Evolutionary conservation across 1,139 yeast genomes (phyloP).

Genomic region (Spathaspora sp.): DNA sequence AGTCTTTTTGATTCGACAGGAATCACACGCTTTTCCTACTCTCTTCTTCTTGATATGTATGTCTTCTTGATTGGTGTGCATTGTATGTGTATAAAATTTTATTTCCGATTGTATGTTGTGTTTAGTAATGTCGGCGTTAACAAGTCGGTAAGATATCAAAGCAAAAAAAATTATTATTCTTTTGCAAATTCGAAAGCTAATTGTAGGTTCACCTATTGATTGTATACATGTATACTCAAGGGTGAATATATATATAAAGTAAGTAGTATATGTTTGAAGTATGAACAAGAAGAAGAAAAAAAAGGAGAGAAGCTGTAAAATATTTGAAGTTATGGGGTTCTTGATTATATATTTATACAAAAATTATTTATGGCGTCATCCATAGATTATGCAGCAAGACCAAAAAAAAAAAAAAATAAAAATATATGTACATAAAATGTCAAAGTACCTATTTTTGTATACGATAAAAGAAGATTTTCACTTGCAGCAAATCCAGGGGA

Average conservation of each 20-base stretch:
- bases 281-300: not conserved
- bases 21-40: constrained; percentile 81
- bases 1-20: constrained; percentile 72
- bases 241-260: not conserved
- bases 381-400: not conserved
- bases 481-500: not conserved
- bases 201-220: not conserved
- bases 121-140: not conserved
- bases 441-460: not conserved
- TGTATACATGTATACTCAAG: not conserved
- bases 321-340: not conserved
- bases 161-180: not conserved
- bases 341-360: not conserved
- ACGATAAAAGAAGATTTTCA: not conserved
- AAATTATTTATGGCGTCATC: not conserved
- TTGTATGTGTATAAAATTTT: not conserved
- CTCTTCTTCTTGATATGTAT: constrained; percentile 52
- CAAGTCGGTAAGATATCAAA: not conserved
- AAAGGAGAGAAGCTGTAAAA: not conserved
- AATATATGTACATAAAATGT: not conserved
- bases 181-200: not conserved
- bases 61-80: constrained; percentile 10
- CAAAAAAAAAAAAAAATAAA: not conserved
- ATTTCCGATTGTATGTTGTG: constrained; percentile 1
- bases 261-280: not conserved